Evolutionary conservation across 2,329 filamentous ascomycete species (phyloP).

Genomic region (Xylogone sp.): DNA sequence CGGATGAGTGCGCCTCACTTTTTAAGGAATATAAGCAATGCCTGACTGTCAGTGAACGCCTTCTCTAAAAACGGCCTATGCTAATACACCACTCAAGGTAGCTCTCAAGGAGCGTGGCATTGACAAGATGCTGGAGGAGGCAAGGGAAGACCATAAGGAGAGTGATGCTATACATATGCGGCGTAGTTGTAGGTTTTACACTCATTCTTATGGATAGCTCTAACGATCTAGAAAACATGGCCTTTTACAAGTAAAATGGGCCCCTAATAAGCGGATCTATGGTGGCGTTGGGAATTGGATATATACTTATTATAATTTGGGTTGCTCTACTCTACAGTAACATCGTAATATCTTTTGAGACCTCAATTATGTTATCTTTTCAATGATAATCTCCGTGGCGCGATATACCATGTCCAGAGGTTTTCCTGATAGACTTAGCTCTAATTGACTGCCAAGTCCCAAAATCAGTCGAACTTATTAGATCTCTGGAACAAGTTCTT

Average conservation of each 20-base stretch:
- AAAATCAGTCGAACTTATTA: too few species aligned
- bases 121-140: slow-evolving; percentile 88
- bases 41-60: slow-evolving; percentile 56
- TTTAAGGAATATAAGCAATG: slow-evolving; percentile 90
- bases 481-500: not conserved
- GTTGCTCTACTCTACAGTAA: not conserved
- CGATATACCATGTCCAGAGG: too few species aligned
- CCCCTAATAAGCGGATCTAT: not conserved
- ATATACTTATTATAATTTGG: not conserved
- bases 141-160: slow-evolving; percentile 83
- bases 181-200: slow-evolving; percentile 32
- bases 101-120: slow-evolving; percentile 87
- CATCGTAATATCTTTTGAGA: not conserved
- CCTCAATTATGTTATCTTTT: too few species aligned
- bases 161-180: slow-evolving; percentile 71
- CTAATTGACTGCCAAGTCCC: too few species aligned
- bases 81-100: slow-evolving; percentile 48
- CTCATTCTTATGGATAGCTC: not conserved
- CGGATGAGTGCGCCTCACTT: slow-evolving; percentile 77
- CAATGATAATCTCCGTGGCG: too few species aligned
- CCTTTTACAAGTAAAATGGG: too few species aligned
- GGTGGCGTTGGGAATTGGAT: not conserved
- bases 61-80: not conserved
- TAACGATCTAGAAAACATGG: too few species aligned
- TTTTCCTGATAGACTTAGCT: too few species aligned